Base-by-base conservation (phyloP, 306 rosid species). In the Begonia fuchsioides region DNA sequence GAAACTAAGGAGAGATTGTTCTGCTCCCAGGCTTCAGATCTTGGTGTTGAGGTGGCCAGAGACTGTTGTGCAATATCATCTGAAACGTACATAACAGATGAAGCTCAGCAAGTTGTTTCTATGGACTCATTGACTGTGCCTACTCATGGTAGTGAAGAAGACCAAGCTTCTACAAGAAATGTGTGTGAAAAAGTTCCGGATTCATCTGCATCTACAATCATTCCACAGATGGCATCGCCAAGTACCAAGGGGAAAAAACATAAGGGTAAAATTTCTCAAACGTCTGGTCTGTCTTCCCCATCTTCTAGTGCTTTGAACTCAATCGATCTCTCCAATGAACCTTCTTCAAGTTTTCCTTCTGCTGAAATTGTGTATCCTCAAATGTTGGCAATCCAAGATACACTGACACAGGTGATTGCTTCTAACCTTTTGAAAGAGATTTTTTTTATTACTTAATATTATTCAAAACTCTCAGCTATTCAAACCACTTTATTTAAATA, bases 11-110 rank as follows among this genome's bases (percentile, higher is more conserved):
- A 82, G 56, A 85, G 77, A 58, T 62, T 51, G 48, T 92, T 86
- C 66, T 82, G 93, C 75, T 86, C 99, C 16, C 99, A 92, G 65
- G 93, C 93, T 9, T 86, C 99, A 11, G 96, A 86, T 82, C 96
- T 92, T 64, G 96, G 99, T 57, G 75, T 82, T 61, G 94, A 80
- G 65, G 75, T 92, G 94, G 86, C 82, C 51, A 81, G 93, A 60
- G 93, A 86, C 46, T 77, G 87, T 63, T 47, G 69, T 70, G 83
- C 75, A 10, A 69, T 73, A 63, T 69, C 95, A 51, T 51, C 80
- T 49, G 94, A 79, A 61, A 63, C 73, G 41, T 77, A 70, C 54
- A 43, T 55, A 40, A 18, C 64, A 0, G 94, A 73, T 58, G 87
- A 77, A 60, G 53, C 68, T 13, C 74, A 62, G 43, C 77, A 71